Evolutionary conservation across 2,329 filamentous ascomycete genomes (phyloP).

Genomic region (Colletotrichum sp.): DNA sequence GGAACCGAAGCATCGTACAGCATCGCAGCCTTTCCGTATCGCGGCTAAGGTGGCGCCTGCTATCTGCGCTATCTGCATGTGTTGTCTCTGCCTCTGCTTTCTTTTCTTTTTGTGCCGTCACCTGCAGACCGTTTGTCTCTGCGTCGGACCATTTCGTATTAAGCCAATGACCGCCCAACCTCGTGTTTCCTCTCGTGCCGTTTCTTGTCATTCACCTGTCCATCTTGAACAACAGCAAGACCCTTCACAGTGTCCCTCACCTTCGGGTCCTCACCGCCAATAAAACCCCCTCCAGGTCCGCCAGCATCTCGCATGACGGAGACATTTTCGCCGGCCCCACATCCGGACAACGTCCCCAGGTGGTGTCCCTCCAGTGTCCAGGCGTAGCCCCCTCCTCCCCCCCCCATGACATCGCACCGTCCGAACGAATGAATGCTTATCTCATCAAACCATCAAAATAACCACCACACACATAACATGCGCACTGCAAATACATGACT

Average conservation of each 20-base stretch:
- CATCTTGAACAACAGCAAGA: background rate
- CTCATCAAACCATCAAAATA: background rate
- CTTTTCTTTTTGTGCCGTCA: background rate
- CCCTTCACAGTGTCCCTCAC: background rate
- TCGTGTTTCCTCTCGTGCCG: background rate
- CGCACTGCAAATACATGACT: background rate
- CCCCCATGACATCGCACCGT: background rate
- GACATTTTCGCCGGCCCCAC: slow-evolving; percentile 5
- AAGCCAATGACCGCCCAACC: background rate
- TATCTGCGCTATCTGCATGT: background rate
- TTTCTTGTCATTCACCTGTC: background rate
- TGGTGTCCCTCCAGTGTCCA: background rate
- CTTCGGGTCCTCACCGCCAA: background rate
- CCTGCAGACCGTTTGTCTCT: slow-evolving; percentile 1
- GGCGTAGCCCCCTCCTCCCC: no score
- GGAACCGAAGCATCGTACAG: background rate
- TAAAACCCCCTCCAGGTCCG: background rate
- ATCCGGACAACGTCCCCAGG: background rate
- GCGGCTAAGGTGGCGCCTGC: background rate
- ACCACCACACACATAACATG: background rate
- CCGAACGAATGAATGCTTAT: background rate
- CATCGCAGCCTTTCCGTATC: background rate
- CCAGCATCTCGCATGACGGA: background rate
- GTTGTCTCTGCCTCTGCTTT: background rate
- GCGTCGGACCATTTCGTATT: background rate